Base-by-base conservation (phyloP, 306 rosid genomes). In the Fagus sylvatica region DNA sequence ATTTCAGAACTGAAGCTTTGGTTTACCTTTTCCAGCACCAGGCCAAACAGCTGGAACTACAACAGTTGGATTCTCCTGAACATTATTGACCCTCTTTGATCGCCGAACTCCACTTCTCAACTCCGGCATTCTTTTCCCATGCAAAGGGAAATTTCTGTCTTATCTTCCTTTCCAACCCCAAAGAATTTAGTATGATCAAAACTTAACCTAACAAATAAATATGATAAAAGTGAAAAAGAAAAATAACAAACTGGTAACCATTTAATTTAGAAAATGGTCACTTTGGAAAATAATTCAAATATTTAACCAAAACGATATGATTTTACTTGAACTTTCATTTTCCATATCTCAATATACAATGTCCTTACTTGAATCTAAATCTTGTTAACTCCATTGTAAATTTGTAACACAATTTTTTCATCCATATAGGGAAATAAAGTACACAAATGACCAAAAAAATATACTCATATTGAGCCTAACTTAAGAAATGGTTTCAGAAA, bases 41-140 rank as follows among this genome's bases (percentile, higher is more conserved):
- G 79, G 61, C 68, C 73, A 59, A 62, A 75, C 62, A 76, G 85
- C 76, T 57, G 87, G 82, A 84, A 84, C 87, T 77, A 84, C n/a
- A 54, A 62, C 56, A 37, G 80, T 69, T 73, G 85, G 85, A 74
- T 72, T 78, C 33, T 80, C 87, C 32, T 73, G 82, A 53, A 32
- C 85, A 54, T 84, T 80, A 68, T 84, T 84, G 69, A 84, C 80
- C 73, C 87, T 80, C 85, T 84, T 84, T 64, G 87, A 84, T 53
- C 87, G 85, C 60, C 87, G 85, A 84, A 84, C 85, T 53, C 85
- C 85, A 74, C 85, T 69, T 77, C 87, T 84, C 55, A 74, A 72
- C 77, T 84, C 85, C 39, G 85, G 85, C 87, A 84, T 84, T 69
- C 78, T 84, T 68, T 72, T 69, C 72, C 78, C 87, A 84, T 73